Conservation (phyloP, 495 filamentous ascomycete species). For the Xylaria intraflava region DNA sequence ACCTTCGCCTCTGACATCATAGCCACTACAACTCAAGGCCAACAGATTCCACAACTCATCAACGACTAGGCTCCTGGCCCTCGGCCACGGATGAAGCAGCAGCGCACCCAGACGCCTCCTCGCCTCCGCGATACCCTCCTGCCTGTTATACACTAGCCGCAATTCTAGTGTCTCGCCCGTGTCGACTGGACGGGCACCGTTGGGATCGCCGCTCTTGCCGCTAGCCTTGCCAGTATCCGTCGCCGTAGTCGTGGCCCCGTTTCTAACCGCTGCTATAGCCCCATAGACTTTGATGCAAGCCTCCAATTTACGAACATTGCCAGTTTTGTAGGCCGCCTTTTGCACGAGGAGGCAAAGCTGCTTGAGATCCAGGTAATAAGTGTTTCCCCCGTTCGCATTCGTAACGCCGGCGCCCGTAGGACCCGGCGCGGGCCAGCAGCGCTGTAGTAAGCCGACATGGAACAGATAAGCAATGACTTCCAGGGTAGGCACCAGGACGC, state of each 20-base stretch:
- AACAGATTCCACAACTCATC: constrained; percentile 42
- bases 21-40: background rate
- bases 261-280: constrained; percentile 40
- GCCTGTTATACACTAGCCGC: constrained; percentile 16
- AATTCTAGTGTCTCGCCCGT: background rate
- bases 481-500: constrained; percentile 65
- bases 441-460: constrained; percentile 44
- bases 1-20: constrained; percentile 2
- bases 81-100: constrained; percentile 43
- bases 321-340: constrained; percentile 74
- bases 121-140: constrained; percentile 32
- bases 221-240: background rate
- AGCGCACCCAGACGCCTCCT: constrained; percentile 38
- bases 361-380: constrained; percentile 29
- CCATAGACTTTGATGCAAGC: constrained; percentile 73
- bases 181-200: background rate
- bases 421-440: constrained; percentile 7
- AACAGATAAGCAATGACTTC: constrained; percentile 71
- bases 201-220: background rate
- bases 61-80: constrained; percentile 35
- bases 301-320: constrained; percentile 69
- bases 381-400: constrained; percentile 30
- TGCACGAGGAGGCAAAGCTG: constrained; percentile 62
- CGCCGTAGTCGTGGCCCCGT: background rate
- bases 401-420: background rate